phyloP scores from a whole-genome alignment of 768 basidiomycete species.

The Clitopilus passeckerianus region DNA sequence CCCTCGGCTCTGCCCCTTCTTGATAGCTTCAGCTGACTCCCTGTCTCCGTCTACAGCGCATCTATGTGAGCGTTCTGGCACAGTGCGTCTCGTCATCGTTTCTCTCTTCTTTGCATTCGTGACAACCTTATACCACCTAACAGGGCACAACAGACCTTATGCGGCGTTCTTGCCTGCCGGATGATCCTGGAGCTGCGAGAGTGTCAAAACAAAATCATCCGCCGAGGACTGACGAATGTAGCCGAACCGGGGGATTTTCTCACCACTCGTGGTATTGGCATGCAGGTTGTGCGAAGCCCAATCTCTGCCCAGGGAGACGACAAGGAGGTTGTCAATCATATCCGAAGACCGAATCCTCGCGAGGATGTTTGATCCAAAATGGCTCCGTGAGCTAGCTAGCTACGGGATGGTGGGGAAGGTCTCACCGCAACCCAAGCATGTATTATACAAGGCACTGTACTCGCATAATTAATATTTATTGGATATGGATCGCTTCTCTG shows the following conservation, averaged over 20 bases:
- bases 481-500: no score
- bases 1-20: background rate
- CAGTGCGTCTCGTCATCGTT: background rate
- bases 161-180: background rate
- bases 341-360: background rate
- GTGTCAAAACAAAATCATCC: background rate
- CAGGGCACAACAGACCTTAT: slow-evolving; percentile 1
- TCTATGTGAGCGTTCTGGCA: background rate
- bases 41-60: background rate
- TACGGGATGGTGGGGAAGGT: no score
- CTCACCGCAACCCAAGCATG: no score
- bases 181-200: background rate
- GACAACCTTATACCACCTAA: background rate
- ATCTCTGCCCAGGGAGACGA: background rate
- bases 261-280: background rate
- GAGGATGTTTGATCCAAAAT: no score
- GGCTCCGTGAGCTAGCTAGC: no score
- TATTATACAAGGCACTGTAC: no score
- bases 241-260: background rate
- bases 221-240: background rate
- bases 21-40: background rate
- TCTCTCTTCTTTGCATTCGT: background rate
- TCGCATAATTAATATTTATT: no score
- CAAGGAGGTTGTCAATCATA: background rate
- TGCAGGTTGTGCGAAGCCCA: background rate